Evolutionary conservation across 768 basidiomycete species (phyloP).

Genomic region (Galerina sulciceps): DNA sequence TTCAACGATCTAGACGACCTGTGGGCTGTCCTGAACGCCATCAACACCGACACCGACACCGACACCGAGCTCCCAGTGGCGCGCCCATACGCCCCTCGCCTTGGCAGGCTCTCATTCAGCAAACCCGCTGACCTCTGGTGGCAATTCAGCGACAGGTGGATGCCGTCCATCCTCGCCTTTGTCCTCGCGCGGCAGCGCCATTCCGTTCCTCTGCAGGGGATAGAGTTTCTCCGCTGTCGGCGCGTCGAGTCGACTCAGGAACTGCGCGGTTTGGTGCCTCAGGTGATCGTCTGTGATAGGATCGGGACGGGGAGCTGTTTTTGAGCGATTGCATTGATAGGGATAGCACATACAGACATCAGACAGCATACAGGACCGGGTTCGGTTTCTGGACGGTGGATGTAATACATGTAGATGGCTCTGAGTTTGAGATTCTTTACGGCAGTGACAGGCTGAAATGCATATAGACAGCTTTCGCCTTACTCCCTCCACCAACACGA

Average conservation of each 20-base stretch:
- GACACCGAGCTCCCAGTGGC: not conserved
- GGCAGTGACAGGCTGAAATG: too few species aligned
- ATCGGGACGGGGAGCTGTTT: too few species aligned
- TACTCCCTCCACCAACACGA: too few species aligned
- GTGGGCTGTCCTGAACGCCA: constrained; percentile 19
- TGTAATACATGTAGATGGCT: too few species aligned
- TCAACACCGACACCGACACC: not conserved
- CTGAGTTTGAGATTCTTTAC: too few species aligned
- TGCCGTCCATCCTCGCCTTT: constrained; percentile 20
- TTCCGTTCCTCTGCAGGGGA: constrained; percentile 16
- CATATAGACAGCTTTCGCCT: too few species aligned
- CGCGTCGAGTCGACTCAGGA: constrained; percentile 12
- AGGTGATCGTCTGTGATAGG: too few species aligned
- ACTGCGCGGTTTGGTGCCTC: too few species aligned
- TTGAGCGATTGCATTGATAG: too few species aligned
- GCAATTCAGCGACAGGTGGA: constrained; percentile 35
- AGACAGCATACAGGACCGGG: too few species aligned
- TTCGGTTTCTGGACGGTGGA: too few species aligned
- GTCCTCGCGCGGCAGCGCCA: constrained; percentile 15
- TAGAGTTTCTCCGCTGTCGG: constrained; percentile 33
- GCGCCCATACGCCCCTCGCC: constrained; percentile 25
- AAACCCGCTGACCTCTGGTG: constrained; percentile 37
- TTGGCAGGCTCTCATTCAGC: constrained; percentile 33
- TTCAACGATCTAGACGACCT: constrained; percentile 34
- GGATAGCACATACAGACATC: too few species aligned